Conservation (phyloP, 1,284 basidiomycete genomes). For the Tilletia caries region DNA sequence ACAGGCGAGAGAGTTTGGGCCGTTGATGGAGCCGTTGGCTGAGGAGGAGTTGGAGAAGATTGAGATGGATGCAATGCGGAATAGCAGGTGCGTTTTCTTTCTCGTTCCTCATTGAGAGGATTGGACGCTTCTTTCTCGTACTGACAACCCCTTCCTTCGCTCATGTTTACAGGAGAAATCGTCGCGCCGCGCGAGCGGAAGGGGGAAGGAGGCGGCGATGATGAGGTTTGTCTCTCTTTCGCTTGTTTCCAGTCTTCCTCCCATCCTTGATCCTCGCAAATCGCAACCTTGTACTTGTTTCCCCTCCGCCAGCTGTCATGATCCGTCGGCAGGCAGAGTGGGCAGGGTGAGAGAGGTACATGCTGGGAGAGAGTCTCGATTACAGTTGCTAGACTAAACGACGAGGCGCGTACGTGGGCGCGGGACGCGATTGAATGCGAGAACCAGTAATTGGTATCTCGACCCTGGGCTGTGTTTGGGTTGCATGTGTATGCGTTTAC, state of each 20-base stretch:
- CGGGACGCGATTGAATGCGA: too few relatives aligned
- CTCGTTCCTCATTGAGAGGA: neutral
- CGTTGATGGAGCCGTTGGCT: slow-evolving; percentile 78
- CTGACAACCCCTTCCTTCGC: neutral
- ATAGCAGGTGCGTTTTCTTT: slow-evolving; percentile 23
- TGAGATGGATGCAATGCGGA: slow-evolving; percentile 40
- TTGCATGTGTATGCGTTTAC: neutral
- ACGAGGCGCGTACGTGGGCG: too few relatives aligned
- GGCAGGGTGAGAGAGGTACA: too few relatives aligned
- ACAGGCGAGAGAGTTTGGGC: slow-evolving; percentile 85
- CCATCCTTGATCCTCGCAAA: too few relatives aligned
- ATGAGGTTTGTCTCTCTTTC: neutral
- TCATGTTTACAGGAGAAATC: neutral
- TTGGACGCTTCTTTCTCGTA: neutral
- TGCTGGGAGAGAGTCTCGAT: too few relatives aligned
- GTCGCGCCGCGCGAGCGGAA: slow-evolving; percentile 10
- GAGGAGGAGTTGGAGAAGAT: slow-evolving; percentile 80
- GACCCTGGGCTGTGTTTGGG: neutral
- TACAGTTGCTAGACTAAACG: too few relatives aligned
- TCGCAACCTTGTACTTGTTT: too few relatives aligned
- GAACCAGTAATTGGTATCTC: neutral
- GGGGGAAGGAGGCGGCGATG: slow-evolving; percentile 3
- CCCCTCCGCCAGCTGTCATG: too few relatives aligned
- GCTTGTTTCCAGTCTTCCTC: neutral
- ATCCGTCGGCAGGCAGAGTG: too few relatives aligned